Evolutionary conservation across 169 alveolate genomes (phyloP).

Genomic region (Perkinsus chesapeaki): DNA sequence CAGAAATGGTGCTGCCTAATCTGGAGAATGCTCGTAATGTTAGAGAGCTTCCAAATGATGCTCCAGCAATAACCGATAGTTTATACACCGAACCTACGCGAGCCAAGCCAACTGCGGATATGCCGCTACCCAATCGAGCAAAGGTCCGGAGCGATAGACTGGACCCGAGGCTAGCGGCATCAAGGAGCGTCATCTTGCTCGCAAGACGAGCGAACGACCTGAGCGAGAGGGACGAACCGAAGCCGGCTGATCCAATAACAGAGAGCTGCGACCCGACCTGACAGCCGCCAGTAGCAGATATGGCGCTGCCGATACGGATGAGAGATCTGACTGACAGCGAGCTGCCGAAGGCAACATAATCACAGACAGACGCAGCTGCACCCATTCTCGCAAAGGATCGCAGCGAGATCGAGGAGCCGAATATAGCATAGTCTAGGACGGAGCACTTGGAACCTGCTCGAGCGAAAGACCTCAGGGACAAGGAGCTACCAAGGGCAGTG

Average conservation of each 20-base stretch:
- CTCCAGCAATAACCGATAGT: background rate
- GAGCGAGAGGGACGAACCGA: background rate
- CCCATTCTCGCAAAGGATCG: constrained; percentile 3
- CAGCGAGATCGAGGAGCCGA: background rate
- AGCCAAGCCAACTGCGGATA: constrained; percentile 1
- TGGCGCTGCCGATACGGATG: background rate
- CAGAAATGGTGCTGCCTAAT: background rate
- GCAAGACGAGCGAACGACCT: background rate
- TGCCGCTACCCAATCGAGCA: background rate
- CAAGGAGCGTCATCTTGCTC: background rate
- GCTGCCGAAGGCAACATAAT: background rate
- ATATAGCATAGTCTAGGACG: background rate
- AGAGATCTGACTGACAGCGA: background rate
- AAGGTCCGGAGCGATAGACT: background rate
- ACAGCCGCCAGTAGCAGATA: background rate
- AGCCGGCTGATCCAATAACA: background rate
- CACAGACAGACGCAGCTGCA: background rate
- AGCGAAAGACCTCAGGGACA: background rate
- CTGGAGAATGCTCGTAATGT: background rate
- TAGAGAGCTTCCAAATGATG: background rate
- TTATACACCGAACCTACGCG: background rate
- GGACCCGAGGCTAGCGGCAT: background rate
- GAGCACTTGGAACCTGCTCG: background rate
- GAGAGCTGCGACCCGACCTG: background rate
- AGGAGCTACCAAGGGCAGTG: background rate